Conservation (phyloP, 768 basidiomycete genomes). For the Xerocomellus intermedius region DNA sequence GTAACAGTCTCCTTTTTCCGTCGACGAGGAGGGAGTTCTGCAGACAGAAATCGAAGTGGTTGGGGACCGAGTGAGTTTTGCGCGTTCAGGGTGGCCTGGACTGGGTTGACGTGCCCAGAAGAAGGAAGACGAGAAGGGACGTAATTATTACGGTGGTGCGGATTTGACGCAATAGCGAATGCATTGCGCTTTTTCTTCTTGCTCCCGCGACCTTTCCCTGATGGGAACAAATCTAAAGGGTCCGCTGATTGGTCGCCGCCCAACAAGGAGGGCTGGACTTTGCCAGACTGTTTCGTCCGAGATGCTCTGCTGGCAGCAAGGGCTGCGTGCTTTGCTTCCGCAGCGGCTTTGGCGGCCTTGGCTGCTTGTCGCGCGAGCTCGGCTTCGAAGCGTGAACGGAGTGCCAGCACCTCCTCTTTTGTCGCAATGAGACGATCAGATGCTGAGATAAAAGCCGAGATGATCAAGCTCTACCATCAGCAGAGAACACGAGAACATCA, state of each 20-base stretch:
- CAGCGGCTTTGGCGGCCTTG: conserved; percentile 48
- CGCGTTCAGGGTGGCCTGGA: conserved; percentile 41
- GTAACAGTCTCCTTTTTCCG: conserved; percentile 29
- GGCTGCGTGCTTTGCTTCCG: conserved; percentile 52
- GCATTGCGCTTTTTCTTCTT: conserved; percentile 96
- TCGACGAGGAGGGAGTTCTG: conserved; percentile 57
- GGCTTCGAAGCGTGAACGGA: conserved; percentile 68
- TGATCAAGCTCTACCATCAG: conserved; percentile 28
- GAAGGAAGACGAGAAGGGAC: conserved; percentile 78
- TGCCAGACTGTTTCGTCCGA: conserved; percentile 38
- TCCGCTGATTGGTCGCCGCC: conserved; percentile 38
- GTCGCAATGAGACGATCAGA: conserved; percentile 69
- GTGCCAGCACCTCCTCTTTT: conserved; percentile 61
- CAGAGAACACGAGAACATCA: conserved; percentile 32
- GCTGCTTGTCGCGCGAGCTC: conserved; percentile 72
- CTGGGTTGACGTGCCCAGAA: conserved; percentile 38
- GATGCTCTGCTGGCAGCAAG: conserved; percentile 36
- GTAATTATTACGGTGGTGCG: conserved; percentile 94
- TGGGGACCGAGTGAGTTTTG: conserved; percentile 56
- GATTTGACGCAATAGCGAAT: conserved; percentile 90
- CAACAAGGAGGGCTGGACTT: conserved; percentile 34
- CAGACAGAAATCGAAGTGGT: conserved; percentile 64
- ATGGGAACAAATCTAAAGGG: conserved; percentile 38
- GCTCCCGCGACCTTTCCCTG: conserved; percentile 29
- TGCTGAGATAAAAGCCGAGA: conserved; percentile 44